phyloP scores from a whole-genome alignment of 805 yeast species.

The Candida mattraensis region DNA sequence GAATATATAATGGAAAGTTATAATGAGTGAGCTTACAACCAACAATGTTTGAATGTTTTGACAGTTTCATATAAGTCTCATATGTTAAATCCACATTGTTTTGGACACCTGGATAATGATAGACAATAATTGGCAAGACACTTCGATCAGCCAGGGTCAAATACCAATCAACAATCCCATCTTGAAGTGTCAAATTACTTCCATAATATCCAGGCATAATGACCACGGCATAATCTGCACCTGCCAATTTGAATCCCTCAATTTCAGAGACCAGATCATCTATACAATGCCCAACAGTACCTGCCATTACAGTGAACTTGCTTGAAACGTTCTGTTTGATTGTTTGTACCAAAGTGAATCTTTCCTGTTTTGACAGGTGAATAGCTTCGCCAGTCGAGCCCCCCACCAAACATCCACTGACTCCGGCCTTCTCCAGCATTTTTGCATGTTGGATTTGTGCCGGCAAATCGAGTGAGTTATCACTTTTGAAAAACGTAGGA shows the following conservation, averaged over 20 bases:
- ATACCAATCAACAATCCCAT: slow-evolving; percentile 47
- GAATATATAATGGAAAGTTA: slow-evolving; percentile 46
- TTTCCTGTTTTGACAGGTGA: slow-evolving; percentile 46
- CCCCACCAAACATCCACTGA: slow-evolving; percentile 46
- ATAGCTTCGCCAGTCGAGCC: slow-evolving; percentile 61
- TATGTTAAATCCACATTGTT: slow-evolving; percentile 40
- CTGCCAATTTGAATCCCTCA: slow-evolving; percentile 33
- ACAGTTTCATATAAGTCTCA: slow-evolving; percentile 39
- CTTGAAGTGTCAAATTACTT: slow-evolving; percentile 39
- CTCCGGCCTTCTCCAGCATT: slow-evolving; percentile 42
- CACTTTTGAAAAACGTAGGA: slow-evolving; percentile 52
- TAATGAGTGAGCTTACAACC: slow-evolving; percentile 56
- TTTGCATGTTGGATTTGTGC: slow-evolving; percentile 47
- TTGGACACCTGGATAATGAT: slow-evolving; percentile 52
- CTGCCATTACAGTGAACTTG: slow-evolving; percentile 44
- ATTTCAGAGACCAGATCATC: slow-evolving; percentile 44
- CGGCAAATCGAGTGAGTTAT: slow-evolving; percentile 38
- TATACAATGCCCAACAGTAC: slow-evolving; percentile 46
- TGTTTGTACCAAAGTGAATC: slow-evolving; percentile 34
- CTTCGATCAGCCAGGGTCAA: slow-evolving; percentile 43
- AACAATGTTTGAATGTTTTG: slow-evolving; percentile 46
- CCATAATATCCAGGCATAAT: slow-evolving; percentile 53
- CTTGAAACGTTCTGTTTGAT: slow-evolving; percentile 38
- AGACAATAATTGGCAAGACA: slow-evolving; percentile 44
- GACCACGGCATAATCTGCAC: slow-evolving; percentile 39